phyloP scores from a whole-genome alignment of 2,329 filamentous ascomycete genomes.

The Penicillium sp. region DNA sequence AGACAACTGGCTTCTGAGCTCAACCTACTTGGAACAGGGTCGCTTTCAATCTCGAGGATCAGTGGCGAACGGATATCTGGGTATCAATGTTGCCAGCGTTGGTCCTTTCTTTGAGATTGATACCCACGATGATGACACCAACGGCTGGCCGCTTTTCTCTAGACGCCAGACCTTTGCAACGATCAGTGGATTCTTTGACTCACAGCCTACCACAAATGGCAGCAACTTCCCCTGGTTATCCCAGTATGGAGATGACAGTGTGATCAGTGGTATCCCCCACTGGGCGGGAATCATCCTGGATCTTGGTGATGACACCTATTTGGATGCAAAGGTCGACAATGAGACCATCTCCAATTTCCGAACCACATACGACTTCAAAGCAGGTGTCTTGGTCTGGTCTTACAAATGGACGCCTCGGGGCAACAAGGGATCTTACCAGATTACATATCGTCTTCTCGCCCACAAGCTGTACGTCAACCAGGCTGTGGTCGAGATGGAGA shows the following conservation, averaged over 20 bases:
- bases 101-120: slow-evolving; percentile 65
- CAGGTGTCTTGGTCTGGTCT: slow-evolving; percentile 63
- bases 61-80: slow-evolving; percentile 64
- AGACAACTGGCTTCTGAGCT: slow-evolving; percentile 56
- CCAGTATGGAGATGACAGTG: slow-evolving; percentile 68
- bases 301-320: slow-evolving; percentile 52
- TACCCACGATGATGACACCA: slow-evolving; percentile 55
- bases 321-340: slow-evolving; percentile 62
- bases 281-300: slow-evolving; percentile 63
- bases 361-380: slow-evolving; percentile 62
- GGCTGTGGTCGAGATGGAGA: slow-evolving; percentile 59
- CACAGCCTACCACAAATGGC: slow-evolving; percentile 57
- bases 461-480: slow-evolving; percentile 64
- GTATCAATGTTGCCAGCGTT: slow-evolving; percentile 62
- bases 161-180: slow-evolving; percentile 65
- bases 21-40: slow-evolving; percentile 55
- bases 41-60: slow-evolving; percentile 62
- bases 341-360: slow-evolving; percentile 60
- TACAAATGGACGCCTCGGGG: slow-evolving; percentile 64
- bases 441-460: slow-evolving; percentile 66
- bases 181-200: slow-evolving; percentile 66
- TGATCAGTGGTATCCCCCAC: slow-evolving; percentile 70
- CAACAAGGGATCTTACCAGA: slow-evolving; percentile 51
- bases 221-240: slow-evolving; percentile 68
- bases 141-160: slow-evolving; percentile 67